phyloP scores from a whole-genome alignment of 495 filamentous ascomycete species.

The Lentithecium fluviatile region DNA sequence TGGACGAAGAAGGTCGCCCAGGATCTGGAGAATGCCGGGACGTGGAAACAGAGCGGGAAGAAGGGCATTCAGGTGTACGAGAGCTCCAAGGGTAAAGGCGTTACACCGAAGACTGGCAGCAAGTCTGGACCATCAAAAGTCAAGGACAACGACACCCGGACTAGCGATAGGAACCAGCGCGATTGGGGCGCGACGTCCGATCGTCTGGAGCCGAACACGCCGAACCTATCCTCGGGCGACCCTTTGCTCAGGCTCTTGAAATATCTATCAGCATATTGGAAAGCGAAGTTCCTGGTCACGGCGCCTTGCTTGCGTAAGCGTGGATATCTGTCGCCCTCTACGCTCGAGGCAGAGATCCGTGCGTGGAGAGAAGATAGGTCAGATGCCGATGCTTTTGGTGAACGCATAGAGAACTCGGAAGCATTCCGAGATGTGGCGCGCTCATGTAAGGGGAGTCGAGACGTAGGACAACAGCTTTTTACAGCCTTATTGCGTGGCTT shows the following conservation, averaged over 20 bases:
- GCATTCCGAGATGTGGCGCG: constrained; percentile 69
- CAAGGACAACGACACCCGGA: constrained; percentile 2
- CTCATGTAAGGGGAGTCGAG: constrained; percentile 75
- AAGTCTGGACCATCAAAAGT: not conserved
- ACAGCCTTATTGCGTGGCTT: constrained; percentile 82
- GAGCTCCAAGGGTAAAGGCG: not conserved
- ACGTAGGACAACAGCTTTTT: constrained; percentile 87
- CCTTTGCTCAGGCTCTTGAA: constrained; percentile 79
- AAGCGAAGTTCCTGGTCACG: constrained; percentile 73
- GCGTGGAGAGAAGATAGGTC: constrained; percentile 62
- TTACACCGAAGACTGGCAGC: not conserved
- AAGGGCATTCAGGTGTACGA: constrained; percentile 14
- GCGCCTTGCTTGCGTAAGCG: constrained; percentile 81
- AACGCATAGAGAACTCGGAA: constrained; percentile 62
- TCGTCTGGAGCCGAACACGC: constrained; percentile 64
- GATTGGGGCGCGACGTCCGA: constrained; percentile 75
- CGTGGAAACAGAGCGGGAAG: constrained; percentile 11
- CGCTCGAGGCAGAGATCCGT: constrained; percentile 65
- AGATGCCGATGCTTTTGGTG: constrained; percentile 66
- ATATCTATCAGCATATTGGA: constrained; percentile 79
- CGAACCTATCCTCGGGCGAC: constrained; percentile 76
- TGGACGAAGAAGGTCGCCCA: constrained; percentile 13
- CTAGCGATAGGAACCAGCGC: constrained; percentile 46
- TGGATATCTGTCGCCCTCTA: constrained; percentile 73
- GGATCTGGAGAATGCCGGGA: constrained; percentile 14